A percentile compares a stretch with the other conserved stretches of the same genome.
Conservation (phyloP, 1,139 yeast species). For the Blastobotrys persicus region DNA sequence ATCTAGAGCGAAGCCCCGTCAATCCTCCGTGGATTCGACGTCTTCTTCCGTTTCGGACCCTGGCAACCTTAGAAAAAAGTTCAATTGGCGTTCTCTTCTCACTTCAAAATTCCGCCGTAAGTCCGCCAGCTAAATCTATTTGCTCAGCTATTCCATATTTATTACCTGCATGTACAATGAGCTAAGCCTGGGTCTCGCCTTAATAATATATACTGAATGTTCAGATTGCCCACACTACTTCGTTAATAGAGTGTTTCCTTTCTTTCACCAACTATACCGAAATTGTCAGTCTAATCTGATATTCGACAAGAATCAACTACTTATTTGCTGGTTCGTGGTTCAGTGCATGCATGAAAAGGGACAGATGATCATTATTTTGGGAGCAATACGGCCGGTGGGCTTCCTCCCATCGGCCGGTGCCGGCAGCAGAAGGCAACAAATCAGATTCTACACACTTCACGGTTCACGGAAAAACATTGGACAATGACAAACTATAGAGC, state of each 20-base stretch:
- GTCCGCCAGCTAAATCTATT: not conserved
- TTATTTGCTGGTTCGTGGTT: no score
- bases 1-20: not conserved
- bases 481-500: not conserved
- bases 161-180: no score
- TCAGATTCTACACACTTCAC: not conserved
- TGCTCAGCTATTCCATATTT: no score
- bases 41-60: constrained; percentile 4
- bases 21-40: constrained; percentile 8
- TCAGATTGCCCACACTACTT: no score
- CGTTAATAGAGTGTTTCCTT: no score
- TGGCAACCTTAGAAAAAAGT: not conserved
- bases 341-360: not conserved
- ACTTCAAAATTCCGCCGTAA: not conserved
- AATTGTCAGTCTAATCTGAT: no score
- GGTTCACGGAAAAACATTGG: no score
- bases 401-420: not conserved
- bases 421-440: not conserved
- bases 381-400: not conserved
- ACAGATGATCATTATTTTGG: not conserved
- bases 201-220: no score
- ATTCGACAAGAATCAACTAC: no score
- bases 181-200: no score
- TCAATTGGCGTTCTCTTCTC: not conserved
- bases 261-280: no score